Evolutionary conservation across 768 basidiomycete genomes (phyloP).

Genomic region (Agrocybe praecox): DNA sequence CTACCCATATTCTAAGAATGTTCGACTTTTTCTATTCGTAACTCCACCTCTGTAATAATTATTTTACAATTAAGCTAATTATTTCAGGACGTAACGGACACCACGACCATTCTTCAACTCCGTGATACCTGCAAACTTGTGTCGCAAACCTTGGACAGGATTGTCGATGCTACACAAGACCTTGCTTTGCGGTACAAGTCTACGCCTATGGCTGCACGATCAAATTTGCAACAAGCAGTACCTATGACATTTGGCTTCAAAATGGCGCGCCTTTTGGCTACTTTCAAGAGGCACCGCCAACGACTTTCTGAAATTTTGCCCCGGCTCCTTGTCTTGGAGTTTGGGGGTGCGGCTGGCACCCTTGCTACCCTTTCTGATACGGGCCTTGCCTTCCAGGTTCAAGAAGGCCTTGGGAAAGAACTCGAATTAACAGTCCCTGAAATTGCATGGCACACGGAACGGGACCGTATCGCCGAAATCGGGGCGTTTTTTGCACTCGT

Average conservation of each 20-base stretch:
- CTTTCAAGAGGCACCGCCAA: constrained; percentile 40
- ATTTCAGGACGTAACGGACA: constrained; percentile 49
- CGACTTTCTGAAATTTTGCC: constrained; percentile 37
- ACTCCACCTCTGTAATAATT: no score
- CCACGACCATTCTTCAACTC: constrained; percentile 44
- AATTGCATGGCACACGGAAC: constrained; percentile 44
- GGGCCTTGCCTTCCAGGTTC: constrained; percentile 35
- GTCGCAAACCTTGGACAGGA: constrained; percentile 25
- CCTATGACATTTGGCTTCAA: constrained; percentile 51
- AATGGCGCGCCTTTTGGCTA: constrained; percentile 43
- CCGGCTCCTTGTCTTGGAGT: constrained; percentile 43
- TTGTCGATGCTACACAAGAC: constrained; percentile 27
- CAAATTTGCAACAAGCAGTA: constrained; percentile 51
- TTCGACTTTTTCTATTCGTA: no score
- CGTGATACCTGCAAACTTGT: constrained; percentile 37
- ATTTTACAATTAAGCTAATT: no score
- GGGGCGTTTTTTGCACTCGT: constrained; percentile 46
- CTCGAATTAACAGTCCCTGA: constrained; percentile 28
- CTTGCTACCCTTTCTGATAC: constrained; percentile 43
- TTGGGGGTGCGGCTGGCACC: constrained; percentile 48
- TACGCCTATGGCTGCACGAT: constrained; percentile 48
- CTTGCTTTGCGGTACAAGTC: constrained; percentile 32
- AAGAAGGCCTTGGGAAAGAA: constrained; percentile 29
- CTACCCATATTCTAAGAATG: not conserved
- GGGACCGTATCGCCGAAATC: constrained; percentile 44